Conservation (phyloP, 2,329 filamentous ascomycete genomes). For the Hymenoscyphus albidus region DNA sequence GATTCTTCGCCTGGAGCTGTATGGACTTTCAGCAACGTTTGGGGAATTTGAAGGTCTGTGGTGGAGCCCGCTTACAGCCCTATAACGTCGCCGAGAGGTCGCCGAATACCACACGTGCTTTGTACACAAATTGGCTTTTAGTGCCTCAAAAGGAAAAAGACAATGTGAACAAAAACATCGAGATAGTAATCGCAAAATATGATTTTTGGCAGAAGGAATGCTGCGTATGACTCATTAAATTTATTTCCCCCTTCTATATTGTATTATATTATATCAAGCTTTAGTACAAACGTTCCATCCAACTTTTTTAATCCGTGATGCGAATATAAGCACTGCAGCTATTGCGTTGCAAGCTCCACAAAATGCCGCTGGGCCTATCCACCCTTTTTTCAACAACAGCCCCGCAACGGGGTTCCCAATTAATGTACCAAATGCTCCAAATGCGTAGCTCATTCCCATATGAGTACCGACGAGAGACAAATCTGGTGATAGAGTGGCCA, state of each 20-base stretch:
- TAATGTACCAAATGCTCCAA: slow-evolving; percentile 39
- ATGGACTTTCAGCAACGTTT: not conserved
- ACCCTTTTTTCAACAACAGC: slow-evolving; percentile 48
- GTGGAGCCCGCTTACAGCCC: not conserved
- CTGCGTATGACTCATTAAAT: not conserved
- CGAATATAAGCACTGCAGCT: slow-evolving; percentile 39
- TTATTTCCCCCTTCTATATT: not conserved
- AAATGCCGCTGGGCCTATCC: slow-evolving; percentile 48
- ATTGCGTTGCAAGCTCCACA: slow-evolving; percentile 49
- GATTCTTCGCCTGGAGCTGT: too few species aligned
- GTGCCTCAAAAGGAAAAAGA: too few species aligned
- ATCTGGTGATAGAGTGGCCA: slow-evolving; percentile 21
- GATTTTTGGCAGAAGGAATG: not conserved
- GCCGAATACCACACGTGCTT: not conserved
- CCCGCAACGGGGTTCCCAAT: slow-evolving; percentile 34
- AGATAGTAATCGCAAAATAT: too few species aligned
- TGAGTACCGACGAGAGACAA: slow-evolving; percentile 54
- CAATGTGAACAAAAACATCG: too few species aligned
- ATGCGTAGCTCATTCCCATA: slow-evolving; percentile 46
- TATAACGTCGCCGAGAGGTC: not conserved
- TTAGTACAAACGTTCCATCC: slow-evolving; percentile 16
- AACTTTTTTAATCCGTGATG: slow-evolving; percentile 19
- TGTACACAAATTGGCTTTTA: not conserved
- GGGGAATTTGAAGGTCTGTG: not conserved
- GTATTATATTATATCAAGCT: slow-evolving; percentile 4